Conservation (phyloP, 2,329 filamentous ascomycete genomes). For the Apiospora hydei region DNA sequence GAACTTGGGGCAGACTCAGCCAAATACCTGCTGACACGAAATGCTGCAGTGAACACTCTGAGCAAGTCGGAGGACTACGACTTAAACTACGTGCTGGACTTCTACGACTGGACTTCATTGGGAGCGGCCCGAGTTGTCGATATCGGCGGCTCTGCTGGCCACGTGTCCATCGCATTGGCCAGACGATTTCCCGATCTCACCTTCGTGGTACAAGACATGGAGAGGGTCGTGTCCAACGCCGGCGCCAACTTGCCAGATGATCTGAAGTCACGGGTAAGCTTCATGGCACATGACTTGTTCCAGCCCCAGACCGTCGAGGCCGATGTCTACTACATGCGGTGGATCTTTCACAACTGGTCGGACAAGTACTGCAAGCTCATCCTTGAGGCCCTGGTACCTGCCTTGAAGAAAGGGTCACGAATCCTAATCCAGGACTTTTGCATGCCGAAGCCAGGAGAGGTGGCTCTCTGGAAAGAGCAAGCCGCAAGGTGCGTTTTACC, state of each 20-base stretch:
- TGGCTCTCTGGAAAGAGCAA: not conserved
- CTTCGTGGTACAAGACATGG: slow-evolving; percentile 64
- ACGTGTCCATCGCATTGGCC: slow-evolving; percentile 63
- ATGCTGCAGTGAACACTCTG: slow-evolving; percentile 43
- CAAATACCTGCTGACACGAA: not conserved
- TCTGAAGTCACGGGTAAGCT: slow-evolving; percentile 32
- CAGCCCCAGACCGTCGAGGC: slow-evolving; percentile 49
- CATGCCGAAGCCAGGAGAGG: slow-evolving; percentile 17
- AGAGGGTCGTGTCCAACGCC: slow-evolving; percentile 55
- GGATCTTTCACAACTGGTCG: slow-evolving; percentile 57
- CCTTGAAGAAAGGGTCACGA: slow-evolving; percentile 48
- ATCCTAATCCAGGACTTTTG: slow-evolving; percentile 37
- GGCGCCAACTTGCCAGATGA: slow-evolving; percentile 50
- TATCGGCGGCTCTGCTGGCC: slow-evolving; percentile 65
- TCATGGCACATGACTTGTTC: slow-evolving; percentile 53
- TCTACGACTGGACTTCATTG: slow-evolving; percentile 42
- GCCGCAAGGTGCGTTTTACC: too few relatives aligned
- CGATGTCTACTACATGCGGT: slow-evolving; percentile 53
- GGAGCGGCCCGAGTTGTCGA: slow-evolving; percentile 60
- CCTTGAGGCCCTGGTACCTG: slow-evolving; percentile 45
- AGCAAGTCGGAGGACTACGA: slow-evolving; percentile 65
- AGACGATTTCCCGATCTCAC: slow-evolving; percentile 54
- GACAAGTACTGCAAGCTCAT: slow-evolving; percentile 48
- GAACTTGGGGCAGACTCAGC: too few relatives aligned
- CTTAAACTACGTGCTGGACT: slow-evolving; percentile 54